Evolutionary conservation across 768 basidiomycete species (phyloP).

Genomic region (Sporobolomyces pararoseus): DNA sequence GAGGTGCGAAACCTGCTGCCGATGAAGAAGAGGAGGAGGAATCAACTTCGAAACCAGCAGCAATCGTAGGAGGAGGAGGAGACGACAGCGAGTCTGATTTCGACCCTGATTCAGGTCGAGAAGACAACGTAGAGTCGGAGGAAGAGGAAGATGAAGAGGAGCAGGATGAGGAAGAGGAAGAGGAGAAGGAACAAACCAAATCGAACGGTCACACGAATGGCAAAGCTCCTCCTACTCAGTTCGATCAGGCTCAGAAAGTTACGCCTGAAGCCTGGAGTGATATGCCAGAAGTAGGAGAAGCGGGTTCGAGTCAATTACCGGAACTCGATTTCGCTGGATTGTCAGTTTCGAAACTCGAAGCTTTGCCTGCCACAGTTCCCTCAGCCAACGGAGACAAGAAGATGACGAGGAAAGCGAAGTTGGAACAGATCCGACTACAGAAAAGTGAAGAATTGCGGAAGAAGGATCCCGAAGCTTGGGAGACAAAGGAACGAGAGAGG

Average conservation of each 20-base stretch:
- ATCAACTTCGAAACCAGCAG: background rate
- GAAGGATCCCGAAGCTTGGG: conserved; percentile 33
- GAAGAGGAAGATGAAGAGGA: conserved; percentile 15
- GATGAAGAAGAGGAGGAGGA: conserved; percentile 19
- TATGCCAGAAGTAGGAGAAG: conserved; percentile 17
- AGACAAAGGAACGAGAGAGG: conserved; percentile 19
- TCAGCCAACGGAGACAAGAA: background rate
- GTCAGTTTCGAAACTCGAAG: conserved; percentile 28
- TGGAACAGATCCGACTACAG: conserved; percentile 24
- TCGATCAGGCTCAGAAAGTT: background rate
- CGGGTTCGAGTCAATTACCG: conserved; percentile 17
- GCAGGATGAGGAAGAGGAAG: background rate
- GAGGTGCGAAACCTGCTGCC: conserved; percentile 15
- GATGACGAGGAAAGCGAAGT: background rate
- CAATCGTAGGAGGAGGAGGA: background rate
- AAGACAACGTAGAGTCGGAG: conserved; percentile 5
- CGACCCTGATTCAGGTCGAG: conserved; percentile 15
- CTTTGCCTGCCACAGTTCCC: background rate
- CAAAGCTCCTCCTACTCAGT: background rate
- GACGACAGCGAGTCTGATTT: background rate
- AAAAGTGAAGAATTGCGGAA: conserved; percentile 31
- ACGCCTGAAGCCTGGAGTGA: conserved; percentile 15
- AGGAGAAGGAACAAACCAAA: conserved; percentile 1
- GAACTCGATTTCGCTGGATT: conserved; percentile 36
- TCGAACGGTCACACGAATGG: background rate